Base-by-base conservation (phyloP, 2,329 filamentous ascomycete species). In the Exophiala viscosa region DNA sequence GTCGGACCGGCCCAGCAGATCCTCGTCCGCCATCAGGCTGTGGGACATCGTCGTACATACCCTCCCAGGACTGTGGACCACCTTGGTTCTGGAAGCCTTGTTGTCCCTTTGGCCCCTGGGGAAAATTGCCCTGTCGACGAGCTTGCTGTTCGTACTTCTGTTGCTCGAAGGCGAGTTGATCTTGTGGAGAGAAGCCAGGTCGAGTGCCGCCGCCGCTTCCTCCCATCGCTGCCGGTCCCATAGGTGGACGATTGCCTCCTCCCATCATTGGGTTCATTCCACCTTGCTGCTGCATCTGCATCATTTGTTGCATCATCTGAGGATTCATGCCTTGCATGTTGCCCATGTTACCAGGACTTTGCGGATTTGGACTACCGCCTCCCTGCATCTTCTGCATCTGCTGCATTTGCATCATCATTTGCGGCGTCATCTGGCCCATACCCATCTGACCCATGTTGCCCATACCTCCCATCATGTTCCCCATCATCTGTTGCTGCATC, bases 11-110 rank as follows among this genome's bases (percentile, higher is more conserved):
- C 51, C 75, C 72, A 44, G 72, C 71, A 55, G 76, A 70, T 46
- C 69, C 61, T 53, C 75, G 70, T 45, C 72, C 71, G 55, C 76
- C 70, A n/a, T 85, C 85, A 4, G 89, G 89, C 67, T 92, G 89
- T 13, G 90, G 91, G 1, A 91, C 88, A 68, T 96, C 92, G 67
- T 97, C 92, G 69, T 96, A 97, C 90, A 96, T 96, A 65, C 92
- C 92, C 69, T 97, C 92, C 90, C 91, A 96, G 36, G 86, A 91
- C 18, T 88, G 89, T n/a, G 87, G 86, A 13, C 83, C 84, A 40
- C 82, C 83, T 35, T 71, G 67, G 36, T 48, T 45, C 23, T 57
- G 55, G 28, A 63, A 60, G 23, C 65, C 62, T 39, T 50, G 51
- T 10, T 57, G 55, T 20, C 52, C 45, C 11, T 48, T 55, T 28